A percentile compares a stretch with the other conserved stretches of the same genome.
These are phyloP conservation scores for Ogataea henricii DNA, from an alignment of 805 yeast species.

Conservation along the genomic window DNA sequence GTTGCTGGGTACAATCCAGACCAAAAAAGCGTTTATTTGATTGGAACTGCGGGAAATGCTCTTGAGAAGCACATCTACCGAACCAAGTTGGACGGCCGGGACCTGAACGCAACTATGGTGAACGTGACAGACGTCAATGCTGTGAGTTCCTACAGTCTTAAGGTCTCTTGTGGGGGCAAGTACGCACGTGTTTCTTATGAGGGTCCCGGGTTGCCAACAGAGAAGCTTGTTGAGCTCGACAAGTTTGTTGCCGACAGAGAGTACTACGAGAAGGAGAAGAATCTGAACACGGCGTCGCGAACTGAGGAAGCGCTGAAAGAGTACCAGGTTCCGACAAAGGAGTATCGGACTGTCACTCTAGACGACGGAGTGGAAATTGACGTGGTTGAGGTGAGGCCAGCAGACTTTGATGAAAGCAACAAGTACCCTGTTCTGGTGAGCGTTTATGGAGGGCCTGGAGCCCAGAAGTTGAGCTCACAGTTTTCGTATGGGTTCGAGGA, in stretches of 20 bases:
- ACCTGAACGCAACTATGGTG: slow-evolving; percentile 16
- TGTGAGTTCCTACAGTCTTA: slow-evolving; percentile 51
- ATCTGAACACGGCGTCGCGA: slow-evolving; percentile 18
- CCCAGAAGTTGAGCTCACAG: slow-evolving; percentile 53
- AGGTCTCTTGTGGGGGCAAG: slow-evolving; percentile 58
- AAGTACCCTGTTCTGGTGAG: slow-evolving; percentile 67
- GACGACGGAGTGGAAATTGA: slow-evolving; percentile 45
- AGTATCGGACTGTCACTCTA: slow-evolving; percentile 35
- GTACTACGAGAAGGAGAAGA: slow-evolving; percentile 15
- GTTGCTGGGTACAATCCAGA: slow-evolving; percentile 50
- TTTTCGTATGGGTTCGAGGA: slow-evolving; percentile 60
- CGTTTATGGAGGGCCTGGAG: slow-evolving; percentile 83
- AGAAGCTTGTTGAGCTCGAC: slow-evolving; percentile 39
- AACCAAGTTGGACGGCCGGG: slow-evolving; percentile 38
- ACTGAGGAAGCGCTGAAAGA: slow-evolving; percentile 24
- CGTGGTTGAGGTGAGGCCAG: slow-evolving; percentile 65
- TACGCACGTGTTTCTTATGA: slow-evolving; percentile 47
- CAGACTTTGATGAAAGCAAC: slow-evolving; percentile 43
- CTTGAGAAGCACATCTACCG: slow-evolving; percentile 63
- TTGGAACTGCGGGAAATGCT: slow-evolving; percentile 55
- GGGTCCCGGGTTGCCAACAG: slow-evolving; percentile 54
- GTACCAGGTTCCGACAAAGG: slow-evolving; percentile 53
- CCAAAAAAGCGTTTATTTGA: slow-evolving; percentile 52
- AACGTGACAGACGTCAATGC: slow-evolving; percentile 35
- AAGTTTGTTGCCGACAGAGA: slow-evolving; percentile 13